Conservation (phyloP, 202 grass and related monocot genomes). For the Musa balbisiana region DNA sequence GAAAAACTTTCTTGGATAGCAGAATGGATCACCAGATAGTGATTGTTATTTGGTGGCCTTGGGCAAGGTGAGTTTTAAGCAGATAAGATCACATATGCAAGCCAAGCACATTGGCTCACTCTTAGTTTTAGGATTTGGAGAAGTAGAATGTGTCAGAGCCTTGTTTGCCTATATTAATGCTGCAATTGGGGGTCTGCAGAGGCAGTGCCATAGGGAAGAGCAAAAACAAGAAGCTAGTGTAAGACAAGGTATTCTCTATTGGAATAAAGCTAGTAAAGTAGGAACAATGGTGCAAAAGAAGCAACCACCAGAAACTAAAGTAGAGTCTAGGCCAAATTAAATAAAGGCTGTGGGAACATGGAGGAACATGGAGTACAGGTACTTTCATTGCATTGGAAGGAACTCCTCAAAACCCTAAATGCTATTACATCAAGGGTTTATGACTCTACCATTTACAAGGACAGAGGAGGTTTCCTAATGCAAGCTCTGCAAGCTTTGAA, state of each 20-base stretch:
- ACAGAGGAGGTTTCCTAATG: too few species aligned
- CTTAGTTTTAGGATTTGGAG: conserved; percentile 7
- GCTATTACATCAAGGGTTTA: neutral
- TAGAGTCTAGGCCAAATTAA: conserved; percentile 32
- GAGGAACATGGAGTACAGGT: conserved; percentile 55
- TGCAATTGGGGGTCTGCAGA: neutral
- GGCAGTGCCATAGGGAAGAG: neutral
- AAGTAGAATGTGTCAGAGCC: conserved; percentile 6
- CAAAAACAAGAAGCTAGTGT: neutral
- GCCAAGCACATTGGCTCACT: conserved; percentile 33
- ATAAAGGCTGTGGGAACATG: conserved; percentile 48
- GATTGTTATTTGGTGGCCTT: conserved; percentile 40
- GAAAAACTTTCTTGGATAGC: conserved; percentile 29
- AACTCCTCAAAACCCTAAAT: conserved; percentile 11
- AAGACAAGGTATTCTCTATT: conserved; percentile 16
- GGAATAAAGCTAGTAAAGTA: conserved; percentile 29
- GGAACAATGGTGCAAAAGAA: conserved; percentile 32
- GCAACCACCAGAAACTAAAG: conserved; percentile 24
- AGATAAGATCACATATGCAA: conserved; percentile 34
- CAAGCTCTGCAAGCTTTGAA: too few species aligned
- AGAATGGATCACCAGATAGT: conserved; percentile 33
- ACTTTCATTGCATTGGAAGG: conserved; percentile 58
- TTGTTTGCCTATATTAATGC: neutral
- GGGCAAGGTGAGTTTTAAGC: conserved; percentile 33
- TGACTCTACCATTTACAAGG: too few species aligned